These are phyloP conservation scores for Trametes polyzona DNA, from an alignment of 1,284 basidiomycete species.

Conservation along the genomic window DNA sequence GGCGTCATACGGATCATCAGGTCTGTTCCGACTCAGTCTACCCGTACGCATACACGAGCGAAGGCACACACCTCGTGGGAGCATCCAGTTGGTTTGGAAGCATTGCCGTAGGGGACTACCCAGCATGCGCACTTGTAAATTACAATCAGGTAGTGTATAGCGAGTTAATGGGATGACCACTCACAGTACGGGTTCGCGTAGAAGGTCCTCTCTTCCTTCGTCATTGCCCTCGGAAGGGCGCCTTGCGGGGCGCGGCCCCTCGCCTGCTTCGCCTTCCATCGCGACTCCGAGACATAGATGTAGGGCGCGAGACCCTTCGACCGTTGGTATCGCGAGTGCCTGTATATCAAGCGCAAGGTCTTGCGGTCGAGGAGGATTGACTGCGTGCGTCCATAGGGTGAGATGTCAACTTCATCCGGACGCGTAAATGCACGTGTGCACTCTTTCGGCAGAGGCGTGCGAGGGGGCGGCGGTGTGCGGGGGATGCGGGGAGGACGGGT, in stretches of 20 bases:
- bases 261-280: constrained; percentile 6
- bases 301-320: constrained; percentile 18
- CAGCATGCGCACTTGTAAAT: constrained; percentile 66
- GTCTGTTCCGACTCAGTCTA: constrained; percentile 44
- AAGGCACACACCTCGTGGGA: constrained; percentile 57
- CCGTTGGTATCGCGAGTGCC: constrained; percentile 19
- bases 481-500: constrained; percentile 1
- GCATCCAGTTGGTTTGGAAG: constrained; percentile 47
- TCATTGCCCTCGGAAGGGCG: constrained; percentile 60
- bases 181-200: constrained; percentile 77
- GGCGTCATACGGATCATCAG: constrained; percentile 66
- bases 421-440: constrained; percentile 12
- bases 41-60: neutral
- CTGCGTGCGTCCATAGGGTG: constrained; percentile 24
- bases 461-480: neutral
- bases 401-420: constrained; percentile 25
- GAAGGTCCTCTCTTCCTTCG: constrained; percentile 60
- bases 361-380: constrained; percentile 29
- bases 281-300: constrained; percentile 8
- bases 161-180: constrained; percentile 27
- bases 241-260: constrained; percentile 20
- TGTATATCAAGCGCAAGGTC: constrained; percentile 23
- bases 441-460: neutral
- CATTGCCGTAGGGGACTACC: constrained; percentile 64
- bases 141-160: neutral